Conservation (phyloP, 2,329 filamentous ascomycete species). For the Botryosphaeria dothidea region DNA sequence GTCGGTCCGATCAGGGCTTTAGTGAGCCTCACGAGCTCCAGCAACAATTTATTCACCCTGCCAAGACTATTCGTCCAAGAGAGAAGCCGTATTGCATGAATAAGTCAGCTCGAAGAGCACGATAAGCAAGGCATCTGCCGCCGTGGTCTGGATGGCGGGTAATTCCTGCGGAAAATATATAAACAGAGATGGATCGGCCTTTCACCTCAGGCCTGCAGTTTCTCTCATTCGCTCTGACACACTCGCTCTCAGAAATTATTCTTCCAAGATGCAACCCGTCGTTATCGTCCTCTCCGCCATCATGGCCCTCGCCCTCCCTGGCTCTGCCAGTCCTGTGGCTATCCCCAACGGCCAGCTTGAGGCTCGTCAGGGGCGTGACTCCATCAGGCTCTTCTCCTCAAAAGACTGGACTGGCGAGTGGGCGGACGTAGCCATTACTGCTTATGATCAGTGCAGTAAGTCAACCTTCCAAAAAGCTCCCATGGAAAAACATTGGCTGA, state of each 20-base stretch:
- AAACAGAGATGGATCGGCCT: not conserved
- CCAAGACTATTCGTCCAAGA: not conserved
- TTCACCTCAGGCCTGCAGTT: not conserved
- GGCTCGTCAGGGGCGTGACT: not conserved
- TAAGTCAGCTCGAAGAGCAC: not conserved
- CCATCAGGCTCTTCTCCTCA: not conserved
- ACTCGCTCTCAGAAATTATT: too few relatives aligned
- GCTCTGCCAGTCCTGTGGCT: not conserved
- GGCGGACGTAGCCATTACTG: not conserved
- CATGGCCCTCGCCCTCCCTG: not conserved
- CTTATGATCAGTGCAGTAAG: not conserved
- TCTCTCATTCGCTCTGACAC: not conserved
- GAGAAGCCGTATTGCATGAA: not conserved
- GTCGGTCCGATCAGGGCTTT: not conserved
- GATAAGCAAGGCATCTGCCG: not conserved
- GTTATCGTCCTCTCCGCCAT: not conserved
- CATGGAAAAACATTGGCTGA: not conserved
- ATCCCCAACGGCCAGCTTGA: not conserved
- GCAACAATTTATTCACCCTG: not conserved
- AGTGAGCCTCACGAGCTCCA: not conserved
- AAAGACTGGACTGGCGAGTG: not conserved
- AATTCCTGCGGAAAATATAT: not conserved
- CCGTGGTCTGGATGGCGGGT: not conserved
- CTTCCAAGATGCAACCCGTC: not conserved
- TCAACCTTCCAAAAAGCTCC: not conserved